Evolutionary conservation across 2,329 filamentous ascomycete genomes (phyloP).

Genomic region (Ceratocystiopsis brevicomis): DNA sequence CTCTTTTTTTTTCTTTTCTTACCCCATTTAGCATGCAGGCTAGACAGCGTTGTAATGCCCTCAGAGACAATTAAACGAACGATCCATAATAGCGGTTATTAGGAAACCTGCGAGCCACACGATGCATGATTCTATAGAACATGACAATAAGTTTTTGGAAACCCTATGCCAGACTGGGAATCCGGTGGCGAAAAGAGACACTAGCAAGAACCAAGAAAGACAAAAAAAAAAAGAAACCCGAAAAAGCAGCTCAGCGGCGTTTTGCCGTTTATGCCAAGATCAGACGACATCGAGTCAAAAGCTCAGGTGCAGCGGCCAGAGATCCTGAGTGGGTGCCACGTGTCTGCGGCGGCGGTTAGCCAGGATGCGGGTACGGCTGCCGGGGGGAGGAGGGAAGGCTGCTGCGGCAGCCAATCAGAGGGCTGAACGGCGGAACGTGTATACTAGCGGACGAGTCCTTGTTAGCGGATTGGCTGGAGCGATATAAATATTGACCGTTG

Average conservation of each 20-base stretch:
- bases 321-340: conserved; percentile 1
- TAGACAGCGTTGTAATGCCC: too few species aligned
- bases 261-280: conserved; percentile 1
- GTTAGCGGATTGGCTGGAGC: not conserved
- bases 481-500: too few species aligned
- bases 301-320: conserved; percentile 1
- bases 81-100: too few species aligned
- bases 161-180: too few species aligned
- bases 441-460: conserved; percentile 2
- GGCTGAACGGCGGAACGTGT: conserved; percentile 6
- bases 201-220: not conserved
- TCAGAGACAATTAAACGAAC: too few species aligned
- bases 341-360: conserved; percentile 4
- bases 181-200: not conserved
- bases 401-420: conserved; percentile 5
- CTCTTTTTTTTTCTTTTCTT: too few species aligned
- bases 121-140: too few species aligned
- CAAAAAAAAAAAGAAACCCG: not conserved
- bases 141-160: too few species aligned
- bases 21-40: too few species aligned
- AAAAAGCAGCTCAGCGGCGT: not conserved
- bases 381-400: not conserved
- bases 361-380: not conserved
- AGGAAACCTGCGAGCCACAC: too few species aligned
- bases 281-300: conserved; percentile 3